Evolutionary conservation across 2,329 filamentous ascomycete genomes (phyloP).

Genomic region (Fusarium sp.): DNA sequence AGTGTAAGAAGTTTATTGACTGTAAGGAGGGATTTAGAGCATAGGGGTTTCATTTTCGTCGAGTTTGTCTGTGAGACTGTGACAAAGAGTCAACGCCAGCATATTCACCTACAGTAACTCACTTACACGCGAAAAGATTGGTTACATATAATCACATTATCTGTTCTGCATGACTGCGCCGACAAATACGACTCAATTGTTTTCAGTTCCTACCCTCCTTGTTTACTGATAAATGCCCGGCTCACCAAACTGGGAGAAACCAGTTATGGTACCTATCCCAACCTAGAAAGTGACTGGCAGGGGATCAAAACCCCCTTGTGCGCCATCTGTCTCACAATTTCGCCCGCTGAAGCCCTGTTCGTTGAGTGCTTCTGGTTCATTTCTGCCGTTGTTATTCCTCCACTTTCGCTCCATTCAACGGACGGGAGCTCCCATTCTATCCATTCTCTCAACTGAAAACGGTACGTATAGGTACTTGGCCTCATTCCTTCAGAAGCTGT

Average conservation of each 20-base stretch:
- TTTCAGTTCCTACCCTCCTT: constrained; percentile 11
- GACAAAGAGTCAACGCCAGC: not conserved
- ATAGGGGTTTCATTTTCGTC: not conserved
- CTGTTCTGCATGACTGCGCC: not conserved
- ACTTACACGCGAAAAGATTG: not conserved
- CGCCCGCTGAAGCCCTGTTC: constrained; percentile 11
- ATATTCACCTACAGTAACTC: not conserved
- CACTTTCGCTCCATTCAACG: not conserved
- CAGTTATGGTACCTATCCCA: constrained; percentile 5
- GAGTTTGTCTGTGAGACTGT: not conserved
- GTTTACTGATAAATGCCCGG: constrained; percentile 16
- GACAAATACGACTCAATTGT: not conserved
- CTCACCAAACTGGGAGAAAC: constrained; percentile 28
- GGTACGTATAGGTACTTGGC: constrained; percentile 25
- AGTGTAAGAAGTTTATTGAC: not conserved
- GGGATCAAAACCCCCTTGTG: constrained; percentile 25
- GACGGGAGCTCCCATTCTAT: constrained; percentile 11
- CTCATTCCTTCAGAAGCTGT: constrained; percentile 32
- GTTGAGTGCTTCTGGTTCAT: constrained; percentile 18
- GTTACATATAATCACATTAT: constrained; percentile 9
- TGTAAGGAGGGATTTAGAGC: not conserved
- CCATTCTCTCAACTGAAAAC: constrained; percentile 24
- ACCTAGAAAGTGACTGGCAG: constrained; percentile 12
- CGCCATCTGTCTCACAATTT: constrained; percentile 36
- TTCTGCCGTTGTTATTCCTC: constrained; percentile 6